phyloP scores from a whole-genome alignment of 441 rosid genomes.

The Raphanus hybrid region DNA sequence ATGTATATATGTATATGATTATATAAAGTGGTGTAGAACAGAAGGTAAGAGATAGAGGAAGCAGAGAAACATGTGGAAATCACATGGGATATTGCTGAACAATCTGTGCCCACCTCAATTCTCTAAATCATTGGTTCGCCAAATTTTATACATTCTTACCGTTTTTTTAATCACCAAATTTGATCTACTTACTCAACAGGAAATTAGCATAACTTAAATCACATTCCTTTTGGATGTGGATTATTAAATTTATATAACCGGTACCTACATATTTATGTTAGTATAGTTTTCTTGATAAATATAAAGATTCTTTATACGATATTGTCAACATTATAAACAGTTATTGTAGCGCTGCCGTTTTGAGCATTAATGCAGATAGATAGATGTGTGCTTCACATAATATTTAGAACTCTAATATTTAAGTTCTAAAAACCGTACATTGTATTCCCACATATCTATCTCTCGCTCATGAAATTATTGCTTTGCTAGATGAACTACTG shows the following conservation, averaged over 20 bases:
- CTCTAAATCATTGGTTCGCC: constrained; percentile 32
- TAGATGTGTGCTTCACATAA: background rate
- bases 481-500: constrained; percentile 15
- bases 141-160: constrained; percentile 25
- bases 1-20: background rate
- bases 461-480: background rate
- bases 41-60: constrained; percentile 36
- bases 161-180: constrained; percentile 26
- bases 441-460: background rate
- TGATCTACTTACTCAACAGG: constrained; percentile 11
- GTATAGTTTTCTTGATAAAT: background rate
- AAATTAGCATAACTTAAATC: background rate
- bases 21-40: constrained; percentile 17
- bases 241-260: background rate
- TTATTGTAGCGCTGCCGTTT: background rate
- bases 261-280: background rate
- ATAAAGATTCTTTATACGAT: background rate
- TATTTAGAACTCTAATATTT: no score
- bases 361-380: background rate
- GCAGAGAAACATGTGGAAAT: constrained; percentile 44
- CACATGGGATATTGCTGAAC: constrained; percentile 44
- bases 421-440: background rate
- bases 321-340: background rate
- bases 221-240: background rate
- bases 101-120: constrained; percentile 40